Evolutionary conservation across 495 filamentous ascomycete genomes (phyloP).

Genomic region (Aspergillus baeticus): DNA sequence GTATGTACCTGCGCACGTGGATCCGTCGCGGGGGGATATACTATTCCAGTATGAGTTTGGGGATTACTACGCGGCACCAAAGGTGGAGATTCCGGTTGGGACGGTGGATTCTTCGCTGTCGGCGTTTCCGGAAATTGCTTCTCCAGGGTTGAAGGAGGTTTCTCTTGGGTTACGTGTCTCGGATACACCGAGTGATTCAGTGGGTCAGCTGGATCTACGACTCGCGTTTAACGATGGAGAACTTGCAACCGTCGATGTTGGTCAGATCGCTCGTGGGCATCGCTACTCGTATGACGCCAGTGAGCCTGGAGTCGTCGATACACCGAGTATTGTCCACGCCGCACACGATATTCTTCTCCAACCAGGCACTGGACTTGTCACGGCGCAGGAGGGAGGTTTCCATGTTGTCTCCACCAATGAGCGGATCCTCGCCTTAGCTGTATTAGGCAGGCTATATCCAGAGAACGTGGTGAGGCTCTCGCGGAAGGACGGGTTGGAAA

Average conservation of each 20-base stretch:
- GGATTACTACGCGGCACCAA: slow-evolving; percentile 31
- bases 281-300: slow-evolving; percentile 26
- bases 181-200: neutral
- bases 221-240: slow-evolving; percentile 17
- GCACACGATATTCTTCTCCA: slow-evolving; percentile 9
- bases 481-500: slow-evolving; percentile 6
- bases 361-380: slow-evolving; percentile 15
- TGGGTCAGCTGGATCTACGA: slow-evolving; percentile 16
- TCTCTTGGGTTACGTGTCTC: neutral
- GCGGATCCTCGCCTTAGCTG: slow-evolving; percentile 21
- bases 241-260: slow-evolving; percentile 24
- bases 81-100: slow-evolving; percentile 21
- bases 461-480: slow-evolving; percentile 29
- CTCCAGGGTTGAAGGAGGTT: neutral
- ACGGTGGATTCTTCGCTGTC: neutral
- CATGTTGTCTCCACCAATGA: slow-evolving; percentile 25
- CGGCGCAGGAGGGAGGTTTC: slow-evolving; percentile 15
- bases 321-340: neutral
- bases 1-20: slow-evolving; percentile 25
- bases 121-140: neutral
- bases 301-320: neutral
- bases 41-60: slow-evolving; percentile 26
- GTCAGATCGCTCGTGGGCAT: slow-evolving; percentile 32
- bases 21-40: slow-evolving; percentile 7
- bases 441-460: slow-evolving; percentile 33